Percentiles rank a stretch among this genome's conserved stretches.
Conservation (phyloP, 2,329 filamentous ascomycete species). For the Penicillium expansum region DNA sequence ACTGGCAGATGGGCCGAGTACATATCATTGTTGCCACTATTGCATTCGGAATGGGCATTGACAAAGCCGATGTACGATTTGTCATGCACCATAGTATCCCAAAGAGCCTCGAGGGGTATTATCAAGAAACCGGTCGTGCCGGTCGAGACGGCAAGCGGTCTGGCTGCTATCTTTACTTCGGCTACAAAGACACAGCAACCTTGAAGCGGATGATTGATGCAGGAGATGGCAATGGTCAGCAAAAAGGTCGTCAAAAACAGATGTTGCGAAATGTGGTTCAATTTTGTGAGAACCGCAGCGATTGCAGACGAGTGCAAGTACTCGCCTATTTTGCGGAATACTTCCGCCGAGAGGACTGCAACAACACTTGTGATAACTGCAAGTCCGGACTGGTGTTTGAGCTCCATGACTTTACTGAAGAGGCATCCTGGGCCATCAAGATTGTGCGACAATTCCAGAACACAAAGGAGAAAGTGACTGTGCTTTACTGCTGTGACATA, state of each 20-base stretch:
- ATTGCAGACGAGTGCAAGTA: conserved; percentile 84
- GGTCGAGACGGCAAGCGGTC: conserved; percentile 86
- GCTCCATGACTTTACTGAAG: conserved; percentile 70
- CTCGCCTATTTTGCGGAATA: conserved; percentile 91
- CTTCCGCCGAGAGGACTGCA: conserved; percentile 70
- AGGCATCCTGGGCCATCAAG: conserved; percentile 67
- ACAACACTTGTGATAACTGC: conserved; percentile 84
- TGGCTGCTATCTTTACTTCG: conserved; percentile 86
- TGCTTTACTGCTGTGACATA: conserved; percentile 79
- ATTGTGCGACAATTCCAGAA: conserved; percentile 61
- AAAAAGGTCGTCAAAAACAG: conserved; percentile 77
- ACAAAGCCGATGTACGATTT: conserved; percentile 94
- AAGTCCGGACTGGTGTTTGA: conserved; percentile 68
- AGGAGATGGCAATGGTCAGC: conserved; percentile 70
- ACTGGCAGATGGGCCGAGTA: conserved; percentile 76
- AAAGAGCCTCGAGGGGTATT: conserved; percentile 96
- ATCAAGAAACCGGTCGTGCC: conserved; percentile 94
- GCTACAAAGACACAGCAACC: conserved; percentile 70
- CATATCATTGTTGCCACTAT: conserved; percentile 97
- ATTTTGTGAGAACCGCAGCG: conserved; percentile 84
- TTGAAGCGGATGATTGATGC: conserved; percentile 79
- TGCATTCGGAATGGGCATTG: conserved; percentile 99
- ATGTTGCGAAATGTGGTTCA: conserved; percentile 84
- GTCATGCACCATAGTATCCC: conserved; percentile 91
- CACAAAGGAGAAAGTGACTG: conserved; percentile 58